Conservation (phyloP, 23 red algal genomes). For the Pyropia haitanensis region DNA sequence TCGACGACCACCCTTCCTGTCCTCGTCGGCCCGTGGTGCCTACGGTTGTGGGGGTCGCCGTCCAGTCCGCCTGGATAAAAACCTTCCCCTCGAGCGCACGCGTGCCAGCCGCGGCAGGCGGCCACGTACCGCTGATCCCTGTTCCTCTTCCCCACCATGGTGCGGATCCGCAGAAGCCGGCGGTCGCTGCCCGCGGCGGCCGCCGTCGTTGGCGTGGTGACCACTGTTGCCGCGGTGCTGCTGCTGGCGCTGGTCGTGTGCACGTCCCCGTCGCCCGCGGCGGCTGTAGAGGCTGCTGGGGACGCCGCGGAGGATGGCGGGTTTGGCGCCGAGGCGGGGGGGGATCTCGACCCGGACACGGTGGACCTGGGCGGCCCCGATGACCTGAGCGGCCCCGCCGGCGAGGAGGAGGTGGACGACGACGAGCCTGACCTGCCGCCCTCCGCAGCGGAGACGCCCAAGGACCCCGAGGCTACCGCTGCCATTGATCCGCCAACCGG, state of each 20-base stretch:
- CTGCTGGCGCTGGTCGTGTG: slow-evolving; percentile 9
- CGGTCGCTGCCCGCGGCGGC: no score
- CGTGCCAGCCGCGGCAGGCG: no score
- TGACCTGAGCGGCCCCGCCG: slow-evolving; percentile 13
- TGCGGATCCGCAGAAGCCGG: no score
- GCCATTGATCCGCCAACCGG: slow-evolving; percentile 42
- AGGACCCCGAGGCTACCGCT: slow-evolving; percentile 20
- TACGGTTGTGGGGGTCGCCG: no score
- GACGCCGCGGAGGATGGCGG: slow-evolving; percentile 15
- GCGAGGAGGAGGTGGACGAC: slow-evolving; percentile 20
- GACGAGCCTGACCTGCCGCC: slow-evolving; percentile 13
- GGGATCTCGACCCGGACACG: slow-evolving; percentile 14
- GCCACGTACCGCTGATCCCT: no score
- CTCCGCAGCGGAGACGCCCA: slow-evolving; percentile 3
- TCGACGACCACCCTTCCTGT: no score
- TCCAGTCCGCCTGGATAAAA: no score
- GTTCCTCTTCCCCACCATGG: no score
- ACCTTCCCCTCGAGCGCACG: no score
- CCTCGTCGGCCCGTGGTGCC: no score
- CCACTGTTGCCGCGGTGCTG: no score
- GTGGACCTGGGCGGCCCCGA: slow-evolving; percentile 28
- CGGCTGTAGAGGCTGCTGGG: slow-evolving; percentile 17
- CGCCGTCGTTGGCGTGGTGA: no score
- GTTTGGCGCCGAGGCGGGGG: neutral
- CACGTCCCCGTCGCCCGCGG: neutral